Conservation (phyloP, 176 grass and related monocot genomes). For the Oryza rufipogon region DNA sequence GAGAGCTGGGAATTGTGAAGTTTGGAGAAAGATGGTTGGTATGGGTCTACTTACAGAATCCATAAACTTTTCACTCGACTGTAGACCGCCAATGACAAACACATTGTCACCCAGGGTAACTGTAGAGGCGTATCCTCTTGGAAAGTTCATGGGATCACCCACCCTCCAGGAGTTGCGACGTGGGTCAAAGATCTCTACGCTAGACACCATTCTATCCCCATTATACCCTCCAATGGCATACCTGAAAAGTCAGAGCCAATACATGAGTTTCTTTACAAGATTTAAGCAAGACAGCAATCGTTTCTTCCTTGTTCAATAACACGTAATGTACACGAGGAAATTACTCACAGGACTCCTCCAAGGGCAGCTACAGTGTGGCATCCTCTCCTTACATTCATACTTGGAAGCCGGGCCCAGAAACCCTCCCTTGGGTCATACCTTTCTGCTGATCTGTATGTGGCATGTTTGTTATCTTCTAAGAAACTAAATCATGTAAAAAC, state of each 20-base stretch:
- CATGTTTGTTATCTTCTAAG: conserved; percentile 16
- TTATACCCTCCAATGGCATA: conserved; percentile 79
- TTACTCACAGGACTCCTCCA: conserved; percentile 62
- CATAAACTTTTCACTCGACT: conserved; percentile 47
- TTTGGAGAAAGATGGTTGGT: not conserved
- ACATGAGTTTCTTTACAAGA: conserved; percentile 30
- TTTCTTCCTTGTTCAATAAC: not conserved
- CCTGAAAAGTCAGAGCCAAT: conserved; percentile 38
- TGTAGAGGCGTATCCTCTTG: conserved; percentile 68
- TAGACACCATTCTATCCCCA: conserved; percentile 64
- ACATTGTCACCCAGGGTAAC: conserved; percentile 55
- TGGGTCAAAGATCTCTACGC: conserved; percentile 77
- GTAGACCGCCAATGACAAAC: conserved; percentile 67
- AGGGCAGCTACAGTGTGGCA: conserved; percentile 62
- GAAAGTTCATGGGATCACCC: conserved; percentile 55
- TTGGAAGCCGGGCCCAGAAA: conserved; percentile 75
- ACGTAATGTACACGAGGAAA: not conserved
- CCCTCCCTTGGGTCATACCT: conserved; percentile 96
- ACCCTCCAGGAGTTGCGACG: conserved; percentile 68
- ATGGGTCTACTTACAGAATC: conserved; percentile 54
- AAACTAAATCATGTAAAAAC: conserved; percentile 16
- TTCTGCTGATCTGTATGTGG: conserved; percentile 70
- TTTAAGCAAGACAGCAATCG: conserved; percentile 5
- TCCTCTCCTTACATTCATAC: conserved; percentile 78
- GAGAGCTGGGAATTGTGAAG: conserved; percentile 5